phyloP scores from a whole-genome alignment of 345 rosid genomes.

The Sisymbrium irio region DNA sequence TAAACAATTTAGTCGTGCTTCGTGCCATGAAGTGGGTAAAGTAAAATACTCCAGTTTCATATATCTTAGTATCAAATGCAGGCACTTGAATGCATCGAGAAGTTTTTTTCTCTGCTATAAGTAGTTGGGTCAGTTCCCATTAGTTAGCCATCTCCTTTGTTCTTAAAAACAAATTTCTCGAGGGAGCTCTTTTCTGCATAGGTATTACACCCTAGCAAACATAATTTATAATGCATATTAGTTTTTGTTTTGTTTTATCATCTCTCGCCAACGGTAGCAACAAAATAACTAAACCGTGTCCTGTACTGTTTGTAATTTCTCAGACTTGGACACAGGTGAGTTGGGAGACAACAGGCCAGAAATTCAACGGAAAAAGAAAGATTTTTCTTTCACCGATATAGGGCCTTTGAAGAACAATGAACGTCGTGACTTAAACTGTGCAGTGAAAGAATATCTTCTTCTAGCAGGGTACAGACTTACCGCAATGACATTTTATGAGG shows the following conservation, averaged over 20 bases:
- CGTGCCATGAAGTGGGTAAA: background rate
- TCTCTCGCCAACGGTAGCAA: background rate
- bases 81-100: conserved; percentile 11
- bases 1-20: background rate
- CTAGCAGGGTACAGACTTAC: conserved; percentile 92
- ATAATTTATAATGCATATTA: background rate
- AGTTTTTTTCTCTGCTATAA: conserved; percentile 2
- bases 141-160: conserved; percentile 9
- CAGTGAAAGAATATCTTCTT: conserved; percentile 90
- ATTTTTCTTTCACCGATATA: conserved; percentile 56
- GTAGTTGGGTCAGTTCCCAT: background rate
- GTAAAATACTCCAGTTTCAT: background rate
- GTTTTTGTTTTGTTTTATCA: background rate
- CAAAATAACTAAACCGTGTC: conserved; percentile 4
- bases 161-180: background rate
- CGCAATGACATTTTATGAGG: conserved; percentile 96
- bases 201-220: conserved; percentile 10
- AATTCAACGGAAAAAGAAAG: conserved; percentile 52
- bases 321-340: conserved; percentile 51
- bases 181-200: background rate
- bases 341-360: conserved; percentile 46
- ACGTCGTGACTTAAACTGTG: conserved; percentile 88
- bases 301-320: conserved; percentile 25
- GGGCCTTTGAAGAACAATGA: conserved; percentile 85
- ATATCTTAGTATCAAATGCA: conserved; percentile 9